A percentile compares a stretch with the other conserved stretches of the same genome.
These are phyloP conservation scores for Spiromastix sp. DNA, from an alignment of 2,329 filamentous ascomycete species.

Conservation along the genomic window DNA sequence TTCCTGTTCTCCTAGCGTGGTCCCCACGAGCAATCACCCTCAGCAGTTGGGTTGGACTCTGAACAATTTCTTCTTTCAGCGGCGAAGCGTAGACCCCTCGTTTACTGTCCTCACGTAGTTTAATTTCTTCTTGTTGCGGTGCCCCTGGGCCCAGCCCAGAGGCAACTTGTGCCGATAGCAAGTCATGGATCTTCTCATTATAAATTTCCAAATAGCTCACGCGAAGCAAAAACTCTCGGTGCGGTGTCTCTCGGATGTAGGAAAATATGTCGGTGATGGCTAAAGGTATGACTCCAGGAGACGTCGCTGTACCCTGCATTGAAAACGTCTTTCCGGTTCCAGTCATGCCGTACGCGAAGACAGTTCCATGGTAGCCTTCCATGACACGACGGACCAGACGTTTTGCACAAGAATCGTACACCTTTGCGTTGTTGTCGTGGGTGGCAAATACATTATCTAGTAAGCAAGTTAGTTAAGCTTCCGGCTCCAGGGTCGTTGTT, in stretches of 20 bases:
- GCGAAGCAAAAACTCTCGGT: constrained; percentile 83
- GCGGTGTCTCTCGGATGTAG: constrained; percentile 93
- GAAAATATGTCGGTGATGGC: constrained; percentile 99
- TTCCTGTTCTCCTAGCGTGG: constrained; percentile 77
- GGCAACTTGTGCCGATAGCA: constrained; percentile 64
- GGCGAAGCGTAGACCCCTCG: constrained; percentile 93
- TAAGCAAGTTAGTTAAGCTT: constrained; percentile 1
- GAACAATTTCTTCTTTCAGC: constrained; percentile 95
- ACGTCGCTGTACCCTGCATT: constrained; percentile 95
- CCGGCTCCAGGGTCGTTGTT: background rate
- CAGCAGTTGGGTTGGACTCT: constrained; percentile 89
- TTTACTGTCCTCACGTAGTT: constrained; percentile 91
- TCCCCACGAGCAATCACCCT: constrained; percentile 93
- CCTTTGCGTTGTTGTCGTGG: constrained; percentile 84
- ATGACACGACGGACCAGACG: constrained; percentile 90
- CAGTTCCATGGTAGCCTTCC: constrained; percentile 97
- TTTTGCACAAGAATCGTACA: constrained; percentile 91
- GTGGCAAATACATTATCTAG: constrained; percentile 93
- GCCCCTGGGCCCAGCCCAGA: constrained; percentile 42
- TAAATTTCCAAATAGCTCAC: constrained; percentile 99
- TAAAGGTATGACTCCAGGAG: constrained; percentile 89
- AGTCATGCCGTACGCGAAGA: constrained; percentile 98
- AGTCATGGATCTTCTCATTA: constrained; percentile 93
- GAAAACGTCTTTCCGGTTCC: constrained; percentile 98
- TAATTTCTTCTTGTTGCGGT: constrained; percentile 76